A percentile compares a stretch with the other conserved stretches of the same genome.
Evolutionary conservation across 164 flowering plant species (phyloP).

Genomic region (Platanus orientalis): DNA sequence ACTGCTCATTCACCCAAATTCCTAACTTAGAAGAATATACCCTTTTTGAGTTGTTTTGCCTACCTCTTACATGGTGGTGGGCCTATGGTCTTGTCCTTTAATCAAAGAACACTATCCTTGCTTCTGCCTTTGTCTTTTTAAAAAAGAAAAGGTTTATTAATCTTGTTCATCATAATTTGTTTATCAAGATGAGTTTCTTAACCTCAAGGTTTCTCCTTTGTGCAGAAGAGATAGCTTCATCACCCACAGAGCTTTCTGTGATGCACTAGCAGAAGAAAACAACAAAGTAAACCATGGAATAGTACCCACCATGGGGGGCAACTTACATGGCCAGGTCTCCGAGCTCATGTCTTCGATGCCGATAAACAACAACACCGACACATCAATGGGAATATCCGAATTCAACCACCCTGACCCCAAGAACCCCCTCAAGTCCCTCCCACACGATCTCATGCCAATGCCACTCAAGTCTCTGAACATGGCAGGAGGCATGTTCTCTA

Average conservation of each 20-base stretch:
- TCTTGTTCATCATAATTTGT: no score
- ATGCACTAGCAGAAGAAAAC: conserved; percentile 54
- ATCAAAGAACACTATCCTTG: no score
- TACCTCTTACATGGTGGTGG: no score
- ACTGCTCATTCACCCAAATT: no score
- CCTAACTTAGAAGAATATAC: no score
- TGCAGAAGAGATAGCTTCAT: conserved; percentile 61
- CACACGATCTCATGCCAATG: conserved; percentile 51
- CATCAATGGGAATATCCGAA: conserved; percentile 18
- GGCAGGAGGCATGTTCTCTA: conserved; percentile 47
- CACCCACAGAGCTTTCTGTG: conserved; percentile 59
- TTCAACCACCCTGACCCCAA: conserved; percentile 34
- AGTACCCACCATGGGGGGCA: conserved; percentile 14
- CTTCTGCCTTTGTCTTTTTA: no score
- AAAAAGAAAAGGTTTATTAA: no score
- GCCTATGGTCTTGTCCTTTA: no score
- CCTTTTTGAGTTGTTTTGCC: no score
- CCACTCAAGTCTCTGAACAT: conserved; percentile 49
- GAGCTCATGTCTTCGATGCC: conserved; percentile 25
- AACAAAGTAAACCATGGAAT: conserved; percentile 33
- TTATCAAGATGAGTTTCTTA: no score
- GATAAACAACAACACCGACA: conserved; percentile 12
- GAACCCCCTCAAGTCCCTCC: conserved; percentile 47
- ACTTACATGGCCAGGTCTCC: conserved; percentile 28
- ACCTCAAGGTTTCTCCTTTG: no score